Base-by-base conservation (phyloP, 2,329 filamentous ascomycete species). In the Talaromyces sp. region DNA sequence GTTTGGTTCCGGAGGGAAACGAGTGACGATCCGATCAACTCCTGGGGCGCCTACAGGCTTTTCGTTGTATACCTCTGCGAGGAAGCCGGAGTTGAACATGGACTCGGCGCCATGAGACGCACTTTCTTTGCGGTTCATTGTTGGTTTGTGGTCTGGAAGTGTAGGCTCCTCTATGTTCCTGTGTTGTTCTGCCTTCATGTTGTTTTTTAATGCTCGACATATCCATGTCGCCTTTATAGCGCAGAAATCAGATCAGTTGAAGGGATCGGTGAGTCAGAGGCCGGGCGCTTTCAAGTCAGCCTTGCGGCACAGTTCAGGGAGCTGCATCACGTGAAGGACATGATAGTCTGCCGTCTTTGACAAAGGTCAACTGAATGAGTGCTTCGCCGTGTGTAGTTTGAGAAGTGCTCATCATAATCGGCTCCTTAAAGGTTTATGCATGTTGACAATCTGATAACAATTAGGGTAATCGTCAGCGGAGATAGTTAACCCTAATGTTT, bases 1-100 rank as follows among this genome's bases (percentile, higher is more conserved):
- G 72, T 97, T 97, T 50, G 94, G 94, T 75, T 93, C 89, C 19
- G 89, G 89, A 2, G 89, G 89, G 69, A 93, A 92, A 64, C 89
- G 84, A 3, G 88, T 91, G 51, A 87, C 65, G 17, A 80, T 75
- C 31, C 73, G 66, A 53, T 74, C 69, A 39, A 48, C 31, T 17
- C 39, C 39, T 10, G 25, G 21, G 22, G 51, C 25, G 3, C 48
- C 55, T 43, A 68, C 63, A 1, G 86, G 85, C 51, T 84, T 81
- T 73, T 88, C 83, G 61, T 86, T 82, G 75, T 86, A 89, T 31
- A 92, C 87, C 3, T 87, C 84, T 53, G 81, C 79, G 36, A 92
- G 80, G 75, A 91, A 93, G 39, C 89, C 89, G 67, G 85, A 82
- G 75, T 89, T 89, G 79, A 92, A 93, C 83, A 92, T 91, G 10